Evolutionary conservation across 2,329 filamentous ascomycete genomes (phyloP).

Genomic region (Septoria petroselini): DNA sequence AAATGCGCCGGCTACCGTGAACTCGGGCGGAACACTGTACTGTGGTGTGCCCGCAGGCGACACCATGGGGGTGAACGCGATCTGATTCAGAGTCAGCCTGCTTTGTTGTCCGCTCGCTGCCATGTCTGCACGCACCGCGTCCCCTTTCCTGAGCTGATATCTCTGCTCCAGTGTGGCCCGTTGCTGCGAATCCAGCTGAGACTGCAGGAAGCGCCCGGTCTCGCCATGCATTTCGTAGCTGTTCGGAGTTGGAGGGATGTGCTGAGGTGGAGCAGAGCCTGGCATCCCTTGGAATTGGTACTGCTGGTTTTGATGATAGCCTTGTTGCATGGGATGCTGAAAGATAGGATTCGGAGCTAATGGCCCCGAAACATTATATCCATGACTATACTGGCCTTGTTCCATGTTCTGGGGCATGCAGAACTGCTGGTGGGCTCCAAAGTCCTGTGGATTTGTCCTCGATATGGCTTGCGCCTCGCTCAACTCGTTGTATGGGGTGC

Average conservation of each 20-base stretch:
- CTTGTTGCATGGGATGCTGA: constrained; percentile 30
- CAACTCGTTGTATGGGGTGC: constrained; percentile 34
- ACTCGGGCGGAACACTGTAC: constrained; percentile 56
- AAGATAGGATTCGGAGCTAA: constrained; percentile 29
- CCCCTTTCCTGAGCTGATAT: constrained; percentile 65
- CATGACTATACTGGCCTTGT: constrained; percentile 20
- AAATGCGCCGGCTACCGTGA: constrained; percentile 66
- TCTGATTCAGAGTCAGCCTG: constrained; percentile 24
- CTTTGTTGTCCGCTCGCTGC: constrained; percentile 17
- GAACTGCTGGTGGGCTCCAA: constrained; percentile 32
- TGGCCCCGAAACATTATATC: constrained; percentile 16
- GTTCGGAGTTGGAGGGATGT: constrained; percentile 73
- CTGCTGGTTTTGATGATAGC: constrained; percentile 32
- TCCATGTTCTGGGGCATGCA: constrained; percentile 24
- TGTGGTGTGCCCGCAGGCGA: constrained; percentile 81
- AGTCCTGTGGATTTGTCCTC: constrained; percentile 33
- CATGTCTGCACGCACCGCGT: constrained; percentile 57
- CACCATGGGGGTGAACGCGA: constrained; percentile 69
- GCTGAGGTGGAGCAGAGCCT: constrained; percentile 50
- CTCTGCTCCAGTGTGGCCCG: constrained; percentile 63
- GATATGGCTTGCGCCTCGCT: constrained; percentile 24
- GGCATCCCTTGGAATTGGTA: constrained; percentile 43
- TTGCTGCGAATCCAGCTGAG: constrained; percentile 52
- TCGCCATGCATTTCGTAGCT: constrained; percentile 71
- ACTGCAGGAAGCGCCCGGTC: constrained; percentile 55